Percentiles rank a stretch among this genome's conserved stretches.
phyloP scores from a whole-genome alignment of 768 basidiomycete species.

The Termitomyces sp. region DNA sequence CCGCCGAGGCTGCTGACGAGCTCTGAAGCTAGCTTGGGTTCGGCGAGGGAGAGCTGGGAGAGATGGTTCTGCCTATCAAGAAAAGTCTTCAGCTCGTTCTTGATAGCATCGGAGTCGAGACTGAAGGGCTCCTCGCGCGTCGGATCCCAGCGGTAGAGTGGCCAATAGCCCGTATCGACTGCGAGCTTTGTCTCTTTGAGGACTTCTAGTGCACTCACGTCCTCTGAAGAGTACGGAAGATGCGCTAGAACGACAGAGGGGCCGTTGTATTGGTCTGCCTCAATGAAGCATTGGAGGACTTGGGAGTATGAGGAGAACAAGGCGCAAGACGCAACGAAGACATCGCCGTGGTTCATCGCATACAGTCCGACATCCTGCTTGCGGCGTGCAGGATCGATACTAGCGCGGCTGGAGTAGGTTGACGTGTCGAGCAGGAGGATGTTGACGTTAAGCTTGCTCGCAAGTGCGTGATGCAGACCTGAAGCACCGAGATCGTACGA shows the following conservation, averaged over 20 bases:
- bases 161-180: constrained; percentile 96
- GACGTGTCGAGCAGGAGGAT: constrained; percentile 91
- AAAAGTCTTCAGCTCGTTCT: constrained; percentile 90
- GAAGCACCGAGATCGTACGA: constrained; percentile 95
- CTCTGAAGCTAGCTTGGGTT: constrained; percentile 75
- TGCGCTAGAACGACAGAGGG: constrained; percentile 93
- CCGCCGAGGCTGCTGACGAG: constrained; percentile 82
- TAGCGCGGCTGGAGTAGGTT: constrained; percentile 78
- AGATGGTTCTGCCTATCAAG: constrained; percentile 96
- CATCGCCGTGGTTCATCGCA: constrained; percentile 97
- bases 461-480: constrained; percentile 90
- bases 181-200: constrained; percentile 97
- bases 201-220: constrained; percentile 77
- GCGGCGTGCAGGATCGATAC: constrained; percentile 63
- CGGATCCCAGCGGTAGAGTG: constrained; percentile 97
- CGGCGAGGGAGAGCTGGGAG: constrained; percentile 82
- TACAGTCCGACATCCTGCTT: constrained; percentile 98
- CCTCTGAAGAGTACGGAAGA: constrained; percentile 80
- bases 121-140: constrained; percentile 81
- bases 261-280: constrained; percentile 86
- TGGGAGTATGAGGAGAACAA: constrained; percentile 95
- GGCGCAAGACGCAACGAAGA: constrained; percentile 92
- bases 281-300: constrained; percentile 84
- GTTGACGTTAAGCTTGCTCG: constrained; percentile 89
- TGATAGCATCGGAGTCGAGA: constrained; percentile 90